Percentiles rank a stretch among this genome's conserved stretches.
phyloP scores from a whole-genome alignment of 805 yeast species.

The Candida glaebosa region DNA sequence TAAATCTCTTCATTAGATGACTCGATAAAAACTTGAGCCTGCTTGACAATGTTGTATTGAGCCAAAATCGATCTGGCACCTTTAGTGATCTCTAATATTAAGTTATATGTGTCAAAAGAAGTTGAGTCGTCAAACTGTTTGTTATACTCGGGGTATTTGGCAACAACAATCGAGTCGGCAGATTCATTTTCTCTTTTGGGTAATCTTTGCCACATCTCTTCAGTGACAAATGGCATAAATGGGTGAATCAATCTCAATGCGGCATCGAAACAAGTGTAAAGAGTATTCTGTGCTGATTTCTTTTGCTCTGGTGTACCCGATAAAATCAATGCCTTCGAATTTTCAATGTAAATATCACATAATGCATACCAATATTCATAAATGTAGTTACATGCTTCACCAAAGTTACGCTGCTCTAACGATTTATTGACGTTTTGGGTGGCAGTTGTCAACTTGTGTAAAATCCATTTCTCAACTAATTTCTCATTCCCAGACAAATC shows the following conservation, averaged over 20 bases:
- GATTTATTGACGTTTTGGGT: constrained; percentile 60
- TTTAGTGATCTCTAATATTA: constrained; percentile 81
- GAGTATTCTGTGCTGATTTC: constrained; percentile 88
- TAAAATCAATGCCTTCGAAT: constrained; percentile 85
- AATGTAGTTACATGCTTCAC: constrained; percentile 79
- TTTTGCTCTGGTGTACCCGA: constrained; percentile 87
- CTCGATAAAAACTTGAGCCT: constrained; percentile 83
- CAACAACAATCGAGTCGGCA: constrained; percentile 70
- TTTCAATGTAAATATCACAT: constrained; percentile 98
- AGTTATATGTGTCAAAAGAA: constrained; percentile 74
- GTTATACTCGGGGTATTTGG: constrained; percentile 70
- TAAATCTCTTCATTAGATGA: constrained; percentile 46
- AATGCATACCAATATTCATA: constrained; percentile 95
- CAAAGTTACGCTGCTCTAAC: constrained; percentile 83
- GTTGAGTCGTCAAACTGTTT: constrained; percentile 58
- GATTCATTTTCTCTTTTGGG: constrained; percentile 79
- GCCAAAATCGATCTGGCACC: constrained; percentile 88
- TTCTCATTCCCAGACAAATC: constrained; percentile 75
- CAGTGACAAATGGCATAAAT: constrained; percentile 96
- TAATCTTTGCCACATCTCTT: constrained; percentile 98
- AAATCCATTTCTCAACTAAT: constrained; percentile 94
- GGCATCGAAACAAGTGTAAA: constrained; percentile 88
- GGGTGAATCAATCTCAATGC: constrained; percentile 93
- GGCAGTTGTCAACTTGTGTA: constrained; percentile 76
- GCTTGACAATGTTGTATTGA: constrained; percentile 84